phyloP scores from a whole-genome alignment of 352 stramenopile genomes.

The Phytophthora pseudosyringae region DNA sequence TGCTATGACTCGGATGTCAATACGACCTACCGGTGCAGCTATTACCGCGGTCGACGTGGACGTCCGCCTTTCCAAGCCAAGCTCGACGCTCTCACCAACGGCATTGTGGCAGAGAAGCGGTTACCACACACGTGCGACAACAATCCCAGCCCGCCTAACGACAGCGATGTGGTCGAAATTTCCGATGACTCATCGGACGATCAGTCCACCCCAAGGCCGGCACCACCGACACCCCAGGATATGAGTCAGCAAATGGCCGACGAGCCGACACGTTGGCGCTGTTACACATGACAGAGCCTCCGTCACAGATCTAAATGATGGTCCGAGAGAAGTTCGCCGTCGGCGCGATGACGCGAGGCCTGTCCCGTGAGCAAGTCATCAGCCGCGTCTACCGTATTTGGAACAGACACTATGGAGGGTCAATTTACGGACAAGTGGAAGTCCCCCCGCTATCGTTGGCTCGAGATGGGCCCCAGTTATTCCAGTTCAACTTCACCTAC shows the following conservation, averaged over 20 bases:
- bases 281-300: no score
- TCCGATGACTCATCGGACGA: background rate
- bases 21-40: background rate
- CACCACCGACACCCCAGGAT: background rate
- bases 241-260: background rate
- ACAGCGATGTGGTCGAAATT: background rate
- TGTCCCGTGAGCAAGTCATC: no score
- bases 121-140: background rate
- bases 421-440: no score
- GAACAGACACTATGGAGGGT: no score
- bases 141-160: background rate
- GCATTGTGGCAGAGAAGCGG: background rate
- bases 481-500: no score
- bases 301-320: no score
- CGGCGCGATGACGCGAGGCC: no score
- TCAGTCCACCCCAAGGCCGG: background rate
- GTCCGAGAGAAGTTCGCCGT: no score
- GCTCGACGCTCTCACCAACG: background rate
- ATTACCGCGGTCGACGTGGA: background rate
- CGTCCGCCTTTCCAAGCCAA: background rate
- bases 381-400: no score
- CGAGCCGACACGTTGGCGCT: no score
- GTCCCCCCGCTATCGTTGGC: no score
- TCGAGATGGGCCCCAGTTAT: no score
- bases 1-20: background rate